Evolutionary conservation across 2,329 filamentous ascomycete genomes (phyloP).

Genomic region (Fusarium hainanense): DNA sequence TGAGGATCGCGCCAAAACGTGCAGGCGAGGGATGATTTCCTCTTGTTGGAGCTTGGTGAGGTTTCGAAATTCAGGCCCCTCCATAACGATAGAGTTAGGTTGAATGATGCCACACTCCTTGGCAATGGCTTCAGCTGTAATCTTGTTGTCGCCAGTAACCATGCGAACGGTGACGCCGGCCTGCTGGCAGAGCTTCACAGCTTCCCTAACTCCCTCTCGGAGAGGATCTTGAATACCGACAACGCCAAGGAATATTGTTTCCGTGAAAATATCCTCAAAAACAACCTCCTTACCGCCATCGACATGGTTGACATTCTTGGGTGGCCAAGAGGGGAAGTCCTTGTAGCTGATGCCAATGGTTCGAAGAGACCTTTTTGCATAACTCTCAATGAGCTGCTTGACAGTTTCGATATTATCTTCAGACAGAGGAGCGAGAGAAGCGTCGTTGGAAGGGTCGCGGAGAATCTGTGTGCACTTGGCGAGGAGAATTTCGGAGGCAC

Average conservation of each 20-base stretch:
- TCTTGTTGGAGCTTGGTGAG: conserved; percentile 73
- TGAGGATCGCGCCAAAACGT: conserved; percentile 78
- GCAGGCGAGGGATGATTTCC: conserved; percentile 74
- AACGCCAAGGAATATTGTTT: conserved; percentile 75
- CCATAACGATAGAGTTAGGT: conserved; percentile 75
- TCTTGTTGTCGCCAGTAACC: conserved; percentile 86
- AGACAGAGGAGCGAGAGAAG: conserved; percentile 58
- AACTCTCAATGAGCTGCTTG: conserved; percentile 76
- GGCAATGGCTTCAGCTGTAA: conserved; percentile 83
- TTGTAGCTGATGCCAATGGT: conserved; percentile 87
- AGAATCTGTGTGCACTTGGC: conserved; percentile 65
- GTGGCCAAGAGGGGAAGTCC: conserved; percentile 88
- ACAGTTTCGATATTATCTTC: conserved; percentile 67
- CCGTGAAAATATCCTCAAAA: conserved; percentile 74
- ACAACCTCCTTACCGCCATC: conserved; percentile 69
- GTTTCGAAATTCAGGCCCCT: conserved; percentile 82
- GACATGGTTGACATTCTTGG: conserved; percentile 66
- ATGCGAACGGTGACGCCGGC: conserved; percentile 85
- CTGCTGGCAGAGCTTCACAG: conserved; percentile 77
- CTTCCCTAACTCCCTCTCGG: conserved; percentile 77
- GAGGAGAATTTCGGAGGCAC: conserved; percentile 73
- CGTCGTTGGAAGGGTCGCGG: conserved; percentile 60
- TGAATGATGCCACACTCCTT: conserved; percentile 81
- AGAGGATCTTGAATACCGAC: conserved; percentile 87
- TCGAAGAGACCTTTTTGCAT: conserved; percentile 82